Conservation (phyloP, 2,329 filamentous ascomycete genomes). For the Ascochyta pisi region DNA sequence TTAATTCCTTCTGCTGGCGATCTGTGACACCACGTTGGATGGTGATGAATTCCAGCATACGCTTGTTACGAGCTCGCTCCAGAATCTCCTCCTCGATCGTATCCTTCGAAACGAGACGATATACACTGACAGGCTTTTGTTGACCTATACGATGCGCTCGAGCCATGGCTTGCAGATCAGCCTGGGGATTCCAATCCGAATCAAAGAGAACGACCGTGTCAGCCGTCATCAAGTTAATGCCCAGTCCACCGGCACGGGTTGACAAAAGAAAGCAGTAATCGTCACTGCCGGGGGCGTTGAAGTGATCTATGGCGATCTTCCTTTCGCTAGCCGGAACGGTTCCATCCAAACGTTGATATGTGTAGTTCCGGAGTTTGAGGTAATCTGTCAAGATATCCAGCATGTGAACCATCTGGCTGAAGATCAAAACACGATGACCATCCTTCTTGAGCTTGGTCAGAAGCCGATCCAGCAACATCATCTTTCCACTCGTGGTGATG, state of each 20-base stretch:
- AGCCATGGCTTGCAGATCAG: constrained; percentile 97
- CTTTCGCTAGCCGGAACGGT: constrained; percentile 89
- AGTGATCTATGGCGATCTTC: constrained; percentile 95
- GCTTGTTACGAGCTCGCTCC: constrained; percentile 94
- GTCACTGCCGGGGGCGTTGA: constrained; percentile 93
- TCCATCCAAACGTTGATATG: constrained; percentile 93
- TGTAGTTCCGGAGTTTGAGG: constrained; percentile 88
- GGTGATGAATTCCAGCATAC: constrained; percentile 95
- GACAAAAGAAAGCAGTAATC: constrained; percentile 97
- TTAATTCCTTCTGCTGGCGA: constrained; percentile 82
- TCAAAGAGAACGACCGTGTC: constrained; percentile 98
- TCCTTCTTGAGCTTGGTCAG: constrained; percentile 91
- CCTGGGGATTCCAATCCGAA: constrained; percentile 98
- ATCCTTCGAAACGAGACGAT: constrained; percentile 95
- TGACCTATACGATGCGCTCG: constrained; percentile 97
- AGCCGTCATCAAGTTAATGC: constrained; percentile 98
- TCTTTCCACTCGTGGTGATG: constrained; percentile 97
- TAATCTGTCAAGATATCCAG: constrained; percentile 96
- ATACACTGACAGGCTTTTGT: constrained; percentile 94
- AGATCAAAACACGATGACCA: constrained; percentile 94
- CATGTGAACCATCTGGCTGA: constrained; percentile 99
- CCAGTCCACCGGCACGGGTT: constrained; percentile 93
- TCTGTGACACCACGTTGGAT: constrained; percentile 97
- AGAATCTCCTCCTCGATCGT: constrained; percentile 98
- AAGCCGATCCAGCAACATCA: constrained; percentile 98